phyloP scores from a whole-genome alignment of 176 grass and related monocot species.

The Paspalum vaginatum region DNA sequence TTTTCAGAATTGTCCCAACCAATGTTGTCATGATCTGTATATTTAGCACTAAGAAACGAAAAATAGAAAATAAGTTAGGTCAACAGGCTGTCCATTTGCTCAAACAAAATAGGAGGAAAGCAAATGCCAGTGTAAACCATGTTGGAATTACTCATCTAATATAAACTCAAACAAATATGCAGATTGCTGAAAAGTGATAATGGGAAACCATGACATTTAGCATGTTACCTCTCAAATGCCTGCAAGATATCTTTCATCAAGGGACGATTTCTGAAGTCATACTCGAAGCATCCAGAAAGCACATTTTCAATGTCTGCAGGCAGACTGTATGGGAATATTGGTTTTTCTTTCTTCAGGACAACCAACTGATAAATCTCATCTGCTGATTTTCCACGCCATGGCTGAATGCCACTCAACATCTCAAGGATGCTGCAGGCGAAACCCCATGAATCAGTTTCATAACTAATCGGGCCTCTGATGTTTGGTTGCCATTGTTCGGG shows the following conservation, averaged over 20 bases:
- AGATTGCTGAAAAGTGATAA: background rate
- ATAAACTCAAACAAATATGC: constrained; percentile 13
- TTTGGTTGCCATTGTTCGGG: constrained; percentile 95
- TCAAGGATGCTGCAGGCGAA: constrained; percentile 96
- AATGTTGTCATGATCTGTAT: constrained; percentile 47
- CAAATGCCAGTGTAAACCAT: background rate
- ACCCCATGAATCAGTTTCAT: constrained; percentile 88
- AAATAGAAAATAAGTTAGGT: background rate
- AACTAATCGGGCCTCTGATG: constrained; percentile 81
- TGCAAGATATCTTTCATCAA: constrained; percentile 75
- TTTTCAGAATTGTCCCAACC: constrained; percentile 47
- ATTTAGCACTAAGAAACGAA: constrained; percentile 53
- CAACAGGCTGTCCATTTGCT: background rate
- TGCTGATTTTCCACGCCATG: constrained; percentile 74
- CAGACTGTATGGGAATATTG: constrained; percentile 66
- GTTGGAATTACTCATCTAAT: constrained; percentile 7
- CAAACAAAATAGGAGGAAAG: background rate
- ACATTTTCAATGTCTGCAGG: constrained; percentile 71
- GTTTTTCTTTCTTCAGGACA: constrained; percentile 84
- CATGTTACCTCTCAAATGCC: constrained; percentile 75
- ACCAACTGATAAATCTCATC: constrained; percentile 94
- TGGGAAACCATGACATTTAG: background rate
- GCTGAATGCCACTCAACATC: constrained; percentile 87
- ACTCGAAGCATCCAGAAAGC: constrained; percentile 80
- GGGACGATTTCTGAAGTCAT: constrained; percentile 79